Evolutionary conservation across 495 filamentous ascomycete genomes (phyloP).

Genomic region (Trichoderma asperelloides): DNA sequence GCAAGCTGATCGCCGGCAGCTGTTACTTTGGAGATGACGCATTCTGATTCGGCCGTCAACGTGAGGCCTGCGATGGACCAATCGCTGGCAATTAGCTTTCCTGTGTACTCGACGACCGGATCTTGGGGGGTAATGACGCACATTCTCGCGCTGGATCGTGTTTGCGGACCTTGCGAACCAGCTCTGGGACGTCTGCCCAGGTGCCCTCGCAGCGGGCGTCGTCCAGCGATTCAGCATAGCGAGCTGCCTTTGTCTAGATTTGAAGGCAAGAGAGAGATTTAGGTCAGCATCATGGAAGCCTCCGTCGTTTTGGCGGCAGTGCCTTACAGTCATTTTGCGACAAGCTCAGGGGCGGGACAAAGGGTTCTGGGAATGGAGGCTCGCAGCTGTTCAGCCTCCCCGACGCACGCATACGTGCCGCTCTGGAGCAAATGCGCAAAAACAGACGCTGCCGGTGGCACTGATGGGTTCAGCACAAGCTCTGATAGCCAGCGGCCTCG

Average conservation of each 20-base stretch:
- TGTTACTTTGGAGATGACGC: slow-evolving; percentile 47
- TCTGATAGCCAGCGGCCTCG: background rate
- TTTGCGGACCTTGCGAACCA: slow-evolving; percentile 84
- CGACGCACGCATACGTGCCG: background rate
- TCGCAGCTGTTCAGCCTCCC: slow-evolving; percentile 2
- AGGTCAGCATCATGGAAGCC: background rate
- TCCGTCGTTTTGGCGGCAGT: background rate
- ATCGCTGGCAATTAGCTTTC: slow-evolving; percentile 3
- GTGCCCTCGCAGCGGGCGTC: slow-evolving; percentile 75
- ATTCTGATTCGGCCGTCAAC: slow-evolving; percentile 65
- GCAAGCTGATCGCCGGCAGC: slow-evolving; percentile 21
- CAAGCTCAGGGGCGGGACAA: background rate
- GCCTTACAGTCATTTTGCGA: slow-evolving; percentile 10
- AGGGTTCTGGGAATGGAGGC: background rate
- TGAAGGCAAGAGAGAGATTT: slow-evolving; percentile 1
- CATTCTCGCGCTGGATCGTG: slow-evolving; percentile 83
- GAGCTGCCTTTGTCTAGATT: slow-evolving; percentile 60
- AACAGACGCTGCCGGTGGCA: background rate
- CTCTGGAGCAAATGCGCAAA: background rate
- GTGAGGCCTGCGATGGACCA: slow-evolving; percentile 50
- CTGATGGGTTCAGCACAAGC: background rate
- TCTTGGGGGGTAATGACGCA: slow-evolving; percentile 33
- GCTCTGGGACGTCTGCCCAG: slow-evolving; percentile 85
- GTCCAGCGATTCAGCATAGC: slow-evolving; percentile 74
- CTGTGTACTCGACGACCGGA: slow-evolving; percentile 9